Percentiles rank a stretch among this genome's conserved stretches.
phyloP scores from a whole-genome alignment of 352 stramenopile genomes.

The Phytopythium sindhum region DNA sequence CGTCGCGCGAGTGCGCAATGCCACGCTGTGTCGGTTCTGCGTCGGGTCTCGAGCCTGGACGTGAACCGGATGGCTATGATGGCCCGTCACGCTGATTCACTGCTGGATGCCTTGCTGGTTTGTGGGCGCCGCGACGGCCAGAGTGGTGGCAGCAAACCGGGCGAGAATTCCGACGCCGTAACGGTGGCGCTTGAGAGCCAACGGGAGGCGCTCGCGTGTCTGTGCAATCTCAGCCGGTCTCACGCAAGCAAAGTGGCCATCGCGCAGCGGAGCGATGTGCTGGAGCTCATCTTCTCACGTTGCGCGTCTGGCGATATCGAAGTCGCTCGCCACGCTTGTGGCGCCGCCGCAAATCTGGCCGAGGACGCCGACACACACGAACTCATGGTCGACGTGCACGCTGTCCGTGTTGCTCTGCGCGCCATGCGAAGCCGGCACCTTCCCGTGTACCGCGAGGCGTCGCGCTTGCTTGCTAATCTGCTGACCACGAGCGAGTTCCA shows the following conservation, averaged over 20 bases:
- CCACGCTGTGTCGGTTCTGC: constrained; percentile 90
- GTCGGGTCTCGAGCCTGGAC: constrained; percentile 79
- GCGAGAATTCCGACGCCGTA: constrained; percentile 16
- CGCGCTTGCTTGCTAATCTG: constrained; percentile 89
- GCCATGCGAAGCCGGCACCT: constrained; percentile 89
- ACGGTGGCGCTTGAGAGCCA: constrained; percentile 74
- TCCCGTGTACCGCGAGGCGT: constrained; percentile 90
- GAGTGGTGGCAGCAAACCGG: neutral
- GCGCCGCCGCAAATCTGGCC: constrained; percentile 89
- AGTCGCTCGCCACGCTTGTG: constrained; percentile 89
- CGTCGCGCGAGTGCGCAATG: constrained; percentile 66
- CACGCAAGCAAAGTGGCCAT: constrained; percentile 79
- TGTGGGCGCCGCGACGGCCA: constrained; percentile 22
- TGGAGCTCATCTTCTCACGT: constrained; percentile 66
- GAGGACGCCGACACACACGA: constrained; percentile 85
- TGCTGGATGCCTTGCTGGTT: constrained; percentile 50
- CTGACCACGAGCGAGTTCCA: constrained; percentile 83
- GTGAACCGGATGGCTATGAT: constrained; percentile 87
- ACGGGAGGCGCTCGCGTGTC: constrained; percentile 82
- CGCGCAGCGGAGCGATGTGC: constrained; percentile 30
- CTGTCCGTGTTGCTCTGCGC: constrained; percentile 86
- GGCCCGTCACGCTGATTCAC: constrained; percentile 33
- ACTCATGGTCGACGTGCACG: constrained; percentile 79
- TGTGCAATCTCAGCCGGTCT: constrained; percentile 85
- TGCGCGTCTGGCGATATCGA: constrained; percentile 87